phyloP scores from a whole-genome alignment of 495 filamentous ascomycete species.

The Penicillium ochrochloron region DNA sequence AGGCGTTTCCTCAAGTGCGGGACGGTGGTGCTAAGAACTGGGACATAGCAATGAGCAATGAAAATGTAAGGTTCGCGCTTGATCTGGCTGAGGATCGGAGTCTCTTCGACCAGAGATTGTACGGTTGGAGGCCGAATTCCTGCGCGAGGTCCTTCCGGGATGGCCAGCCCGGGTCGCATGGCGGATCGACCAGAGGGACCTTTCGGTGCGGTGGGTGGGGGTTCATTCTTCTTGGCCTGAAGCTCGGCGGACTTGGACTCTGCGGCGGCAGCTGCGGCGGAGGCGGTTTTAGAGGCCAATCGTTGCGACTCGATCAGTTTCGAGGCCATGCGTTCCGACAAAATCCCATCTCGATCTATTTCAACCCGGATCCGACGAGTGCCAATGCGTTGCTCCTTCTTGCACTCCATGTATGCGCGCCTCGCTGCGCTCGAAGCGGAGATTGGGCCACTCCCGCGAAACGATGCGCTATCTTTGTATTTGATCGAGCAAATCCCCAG shows the following conservation, averaged over 20 bases:
- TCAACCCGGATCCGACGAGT: conserved; percentile 76
- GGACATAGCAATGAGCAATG: conserved; percentile 81
- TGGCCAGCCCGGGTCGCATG: conserved; percentile 39
- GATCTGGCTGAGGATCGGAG: conserved; percentile 66
- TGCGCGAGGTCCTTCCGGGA: conserved; percentile 55
- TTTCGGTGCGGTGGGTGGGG: conserved; percentile 82
- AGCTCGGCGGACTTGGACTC: conserved; percentile 35
- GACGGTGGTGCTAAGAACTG: conserved; percentile 81
- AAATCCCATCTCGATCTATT: conserved; percentile 83
- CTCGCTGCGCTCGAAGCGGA: conserved; percentile 78
- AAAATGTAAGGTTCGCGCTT: conserved; percentile 91
- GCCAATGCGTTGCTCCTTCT: conserved; percentile 73
- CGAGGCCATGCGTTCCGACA: conserved; percentile 74
- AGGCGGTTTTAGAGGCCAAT: conserved; percentile 46
- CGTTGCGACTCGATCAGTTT: conserved; percentile 68
- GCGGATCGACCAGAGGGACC: conserved; percentile 75
- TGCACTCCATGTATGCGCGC: conserved; percentile 65
- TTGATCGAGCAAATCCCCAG: conserved; percentile 89
- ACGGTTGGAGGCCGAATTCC: conserved; percentile 47
- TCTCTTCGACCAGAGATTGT: conserved; percentile 59
- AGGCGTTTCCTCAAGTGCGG: conserved; percentile 85
- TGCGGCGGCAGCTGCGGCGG: conserved; percentile 18
- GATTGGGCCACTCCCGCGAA: conserved; percentile 52
- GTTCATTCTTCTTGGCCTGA: conserved; percentile 55
- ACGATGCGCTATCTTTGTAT: conserved; percentile 74